Base-by-base conservation (phyloP, 2,329 filamentous ascomycete species). In the Epichloe hybrida region DNA sequence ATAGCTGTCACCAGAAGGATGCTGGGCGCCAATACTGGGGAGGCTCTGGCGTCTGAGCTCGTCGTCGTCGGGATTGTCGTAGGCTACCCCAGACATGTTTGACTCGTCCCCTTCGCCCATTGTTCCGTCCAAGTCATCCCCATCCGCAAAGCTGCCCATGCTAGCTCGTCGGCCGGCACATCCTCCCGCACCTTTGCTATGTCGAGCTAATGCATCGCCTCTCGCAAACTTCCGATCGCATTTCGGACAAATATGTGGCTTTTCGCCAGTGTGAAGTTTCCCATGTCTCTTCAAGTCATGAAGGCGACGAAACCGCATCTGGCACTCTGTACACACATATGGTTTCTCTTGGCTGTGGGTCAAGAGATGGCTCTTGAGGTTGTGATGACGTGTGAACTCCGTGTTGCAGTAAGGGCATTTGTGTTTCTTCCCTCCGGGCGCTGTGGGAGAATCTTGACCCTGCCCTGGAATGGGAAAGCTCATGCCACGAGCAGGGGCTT, bases 291-390 rank as follows among this genome's bases (percentile, higher is more conserved):
- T 98, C 57, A 98, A 70, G 62, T 98, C 93, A 64, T 98, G 93
- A 48, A 97, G 74, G 56, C 93, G 82, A 50, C 93, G 81, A 68
- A 98, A 98, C 49, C 91, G 83, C 66, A 93, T 87, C 59, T 91
- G 81, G 65, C 93, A 98, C n/a, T 87, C 88, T 55, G 88, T 83
- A 64, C 93, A 98, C 31, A 93, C 80, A 63, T 93, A 98, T 0
- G 93, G 93, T 69, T 98, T 98, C 67, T 98, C 93, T 73, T 98
- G 91, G 61, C 90, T 96, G 67, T 97, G 93, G 0, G 93, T 97
- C 64, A 98, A 79, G 52, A 98, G 77, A 70, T 98, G 93, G 59
- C 89, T 96, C 71, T 97, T 98, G 31, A 97, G 78, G 62, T 98
- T 97, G 65, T 97, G 93, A 64, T 97, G 93, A 43, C 93, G 81